Base-by-base conservation (phyloP, 2,329 filamentous ascomycete genomes). In the Diaporthe longicolla region DNA sequence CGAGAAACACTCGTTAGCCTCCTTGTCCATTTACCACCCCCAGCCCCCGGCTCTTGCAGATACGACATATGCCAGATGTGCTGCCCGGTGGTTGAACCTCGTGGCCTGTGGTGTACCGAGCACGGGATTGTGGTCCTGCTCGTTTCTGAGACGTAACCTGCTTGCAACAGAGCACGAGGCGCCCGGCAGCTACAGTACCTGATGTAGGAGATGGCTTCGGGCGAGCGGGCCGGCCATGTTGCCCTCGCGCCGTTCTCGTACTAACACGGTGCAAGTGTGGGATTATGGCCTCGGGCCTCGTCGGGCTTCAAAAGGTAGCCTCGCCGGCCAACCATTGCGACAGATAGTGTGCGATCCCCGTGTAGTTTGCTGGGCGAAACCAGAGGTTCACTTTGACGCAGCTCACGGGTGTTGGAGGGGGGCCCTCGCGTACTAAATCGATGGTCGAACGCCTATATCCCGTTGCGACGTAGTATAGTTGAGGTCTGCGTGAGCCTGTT, bases 1-100 rank as follows among this genome's bases (percentile, higher is more conserved):
- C 50, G 65, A 57, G 65, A 43, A 43, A 63, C 40, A 32, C 59
- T 29, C 59, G 32, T 48, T 63, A 45, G 40, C 17, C 58, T 63
- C 15, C 21, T 63, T 63, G 58, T n/a, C 29, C 29, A 32, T 32
- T 32, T 32, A 32, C 35, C 35, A 37, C 35, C 35, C 35, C 35
- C 35, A 13, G 35, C 35, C 35, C 35, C 35, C 35, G 35, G 21
- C 54, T 58, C 68, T 21, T 70, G 54, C 68, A 58, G 68, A 70
- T 58, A 58, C 52, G 35, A 37, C 35, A 57, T 40, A 35, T 54
- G 5, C 19, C 45, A 35, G 19, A 29, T 35, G 24, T 70, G 37
- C 29, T 35, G 68, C 43, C n/a, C 40, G 40, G 10, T 3, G 29
- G 37, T 35, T 15, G 58, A 10, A 35, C 35, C 32, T 59, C 15